These are phyloP conservation scores for Termitomyces titanicus DNA, from an alignment of 768 basidiomycete genomes.

Conservation along the genomic window DNA sequence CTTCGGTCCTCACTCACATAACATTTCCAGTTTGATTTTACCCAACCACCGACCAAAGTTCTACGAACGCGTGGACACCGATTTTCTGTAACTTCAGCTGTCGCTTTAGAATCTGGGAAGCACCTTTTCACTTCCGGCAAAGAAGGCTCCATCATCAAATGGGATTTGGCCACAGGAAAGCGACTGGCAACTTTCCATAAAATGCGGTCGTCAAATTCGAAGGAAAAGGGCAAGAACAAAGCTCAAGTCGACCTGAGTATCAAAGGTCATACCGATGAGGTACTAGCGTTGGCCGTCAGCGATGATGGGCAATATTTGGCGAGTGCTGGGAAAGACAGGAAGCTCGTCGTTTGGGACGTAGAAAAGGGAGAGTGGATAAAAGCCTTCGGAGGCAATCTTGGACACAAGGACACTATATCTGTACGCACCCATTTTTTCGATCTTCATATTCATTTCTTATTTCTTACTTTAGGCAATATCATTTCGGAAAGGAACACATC, in stretches of 20 bases:
- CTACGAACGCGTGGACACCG: conserved; percentile 73
- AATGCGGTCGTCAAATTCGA: conserved; percentile 34
- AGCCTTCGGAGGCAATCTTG: conserved; percentile 75
- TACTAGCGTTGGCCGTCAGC: conserved; percentile 80
- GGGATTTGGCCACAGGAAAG: conserved; percentile 68
- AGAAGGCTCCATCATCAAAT: conserved; percentile 86
- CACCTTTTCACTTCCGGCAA: conserved; percentile 89
- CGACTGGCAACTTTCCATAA: conserved; percentile 60
- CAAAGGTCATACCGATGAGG: conserved; percentile 83
- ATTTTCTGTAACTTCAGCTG: conserved; percentile 77
- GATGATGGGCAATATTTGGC: conserved; percentile 82
- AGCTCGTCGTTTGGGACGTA: conserved; percentile 83
- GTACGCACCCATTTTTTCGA: conserved; percentile 17
- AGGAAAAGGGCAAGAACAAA: conserved; percentile 53
- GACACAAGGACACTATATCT: conserved; percentile 45
- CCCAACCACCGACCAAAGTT: conserved; percentile 38
- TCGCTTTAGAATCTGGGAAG: conserved; percentile 66
- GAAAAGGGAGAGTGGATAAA: conserved; percentile 74
- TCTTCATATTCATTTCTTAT: neutral
- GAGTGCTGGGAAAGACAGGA: conserved; percentile 82
- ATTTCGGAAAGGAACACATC: conserved; percentile 74
- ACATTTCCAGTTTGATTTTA: conserved; percentile 51
- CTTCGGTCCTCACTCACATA: neutral
- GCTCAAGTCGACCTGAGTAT: conserved; percentile 35
- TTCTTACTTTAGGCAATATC: conserved; percentile 48